Conservation (phyloP, 139 green algal genomes). For the Chlamydomonas incerta region DNA sequence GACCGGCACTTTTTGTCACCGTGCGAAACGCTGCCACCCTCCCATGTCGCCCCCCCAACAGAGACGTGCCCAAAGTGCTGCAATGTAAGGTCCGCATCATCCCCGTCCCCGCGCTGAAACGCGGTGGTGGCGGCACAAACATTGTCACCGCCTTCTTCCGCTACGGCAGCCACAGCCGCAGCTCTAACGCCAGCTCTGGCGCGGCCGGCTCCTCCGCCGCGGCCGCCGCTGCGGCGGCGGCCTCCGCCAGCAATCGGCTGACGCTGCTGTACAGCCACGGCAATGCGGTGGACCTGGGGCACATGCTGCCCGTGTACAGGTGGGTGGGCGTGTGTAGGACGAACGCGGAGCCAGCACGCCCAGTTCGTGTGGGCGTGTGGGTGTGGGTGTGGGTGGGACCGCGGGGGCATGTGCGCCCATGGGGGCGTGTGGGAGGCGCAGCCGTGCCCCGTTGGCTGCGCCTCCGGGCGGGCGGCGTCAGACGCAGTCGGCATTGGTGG, state of each 20-base stretch:
- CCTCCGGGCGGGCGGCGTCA: too few relatives aligned
- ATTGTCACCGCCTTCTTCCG: constrained; percentile 76
- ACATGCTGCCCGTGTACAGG: constrained; percentile 89
- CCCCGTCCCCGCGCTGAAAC: not conserved
- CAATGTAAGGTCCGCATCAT: constrained; percentile 22
- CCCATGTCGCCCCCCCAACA: not conserved
- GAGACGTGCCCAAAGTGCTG: constrained; percentile 32
- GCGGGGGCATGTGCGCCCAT: too few relatives aligned
- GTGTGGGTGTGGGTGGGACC: too few relatives aligned
- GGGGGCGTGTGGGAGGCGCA: too few relatives aligned
- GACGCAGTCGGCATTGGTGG: too few relatives aligned
- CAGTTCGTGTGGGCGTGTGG: too few relatives aligned
- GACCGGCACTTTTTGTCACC: too few relatives aligned
- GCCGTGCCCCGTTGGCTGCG: too few relatives aligned
- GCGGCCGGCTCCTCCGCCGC: not conserved
- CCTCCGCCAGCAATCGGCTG: not conserved
- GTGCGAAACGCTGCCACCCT: too few relatives aligned
- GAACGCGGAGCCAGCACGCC: too few relatives aligned
- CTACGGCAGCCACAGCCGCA: constrained; percentile 20
- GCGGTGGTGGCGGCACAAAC: constrained; percentile 21
- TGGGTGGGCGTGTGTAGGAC: too few relatives aligned
- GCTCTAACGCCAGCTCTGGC: not conserved
- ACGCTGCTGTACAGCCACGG: constrained; percentile 94
- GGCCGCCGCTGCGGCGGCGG: not conserved
- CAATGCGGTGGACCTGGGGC: constrained; percentile 94